Evolutionary conservation across 148 eudicot genomes (phyloP), one percentile per base, ranked within the genome.

Genomic region (Rhododendron molle): DNA sequence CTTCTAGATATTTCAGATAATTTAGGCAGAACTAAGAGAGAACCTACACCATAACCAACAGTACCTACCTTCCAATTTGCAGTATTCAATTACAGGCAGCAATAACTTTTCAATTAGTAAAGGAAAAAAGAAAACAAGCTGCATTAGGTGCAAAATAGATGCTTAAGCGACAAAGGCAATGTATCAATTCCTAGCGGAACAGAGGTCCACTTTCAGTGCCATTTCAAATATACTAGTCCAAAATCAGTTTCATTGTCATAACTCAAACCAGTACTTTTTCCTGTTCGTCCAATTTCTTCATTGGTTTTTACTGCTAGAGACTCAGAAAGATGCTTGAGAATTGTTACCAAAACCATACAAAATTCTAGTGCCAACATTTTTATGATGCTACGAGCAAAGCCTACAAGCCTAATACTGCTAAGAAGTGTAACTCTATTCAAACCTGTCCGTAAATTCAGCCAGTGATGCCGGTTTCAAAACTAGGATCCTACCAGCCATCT

Each of bases 401-500:
- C 65, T 32, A 46, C 72, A 65, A 65, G 72, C 72, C 4, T 26
- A 65, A 28, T 69, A 28, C 74, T 30, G 74, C 36, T 26, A 18
- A 44, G 73, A 83, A 86, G 12, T 11, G 16, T 62, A 32, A 72
- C n/a, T 71, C 47, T 56, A 58, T n/a, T 52, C 76, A 49, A 80
- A 95, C 98, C 97, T 94, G 83, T 95, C 94, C 58, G 95, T 89
- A 79, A 96, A 96, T 84, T 94, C 98, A 83, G 91, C 85, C 74
- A 94, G 83, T 85, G 98, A 91, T 84, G 89, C 84, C 60, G 98
- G 98, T 89, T 89, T 93, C 94, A 94, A 76, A 86, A 96, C 98
- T 81, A 93, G 82, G 85, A 96, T 92, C 88, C 98, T 93, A 85
- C 98, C 98, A 79, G 98, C 96, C 96, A 96, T 92, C 98, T 96